A percentile compares a stretch with the other conserved stretches of the same genome.
phyloP scores from a whole-genome alignment of 306 rosid species.

The Hylodesmum podocarpum region DNA sequence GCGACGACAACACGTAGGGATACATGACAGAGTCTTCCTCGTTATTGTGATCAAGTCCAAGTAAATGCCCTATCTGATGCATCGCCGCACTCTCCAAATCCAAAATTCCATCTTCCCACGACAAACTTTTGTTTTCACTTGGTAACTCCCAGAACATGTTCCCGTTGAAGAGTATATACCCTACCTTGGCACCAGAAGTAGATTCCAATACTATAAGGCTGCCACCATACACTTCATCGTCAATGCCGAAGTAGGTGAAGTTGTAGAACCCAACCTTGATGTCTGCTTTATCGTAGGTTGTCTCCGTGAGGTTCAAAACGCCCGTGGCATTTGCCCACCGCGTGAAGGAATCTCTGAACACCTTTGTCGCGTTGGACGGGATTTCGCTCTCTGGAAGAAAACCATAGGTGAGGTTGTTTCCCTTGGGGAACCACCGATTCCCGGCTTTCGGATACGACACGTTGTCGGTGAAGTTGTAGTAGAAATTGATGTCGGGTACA shows the following conservation, averaged over 20 bases:
- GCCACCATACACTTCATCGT: background rate
- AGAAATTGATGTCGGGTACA: background rate
- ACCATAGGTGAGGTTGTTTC: background rate
- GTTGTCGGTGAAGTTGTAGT: background rate
- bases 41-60: background rate
- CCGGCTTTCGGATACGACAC: background rate
- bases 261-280: background rate
- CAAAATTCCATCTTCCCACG: background rate
- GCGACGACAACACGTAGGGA: background rate
- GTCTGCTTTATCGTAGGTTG: background rate
- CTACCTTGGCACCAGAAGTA: background rate
- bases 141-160: background rate
- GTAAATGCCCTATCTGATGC: background rate
- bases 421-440: background rate
- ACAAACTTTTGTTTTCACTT: background rate
- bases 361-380: background rate
- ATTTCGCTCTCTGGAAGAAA: background rate
- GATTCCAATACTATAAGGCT: background rate
- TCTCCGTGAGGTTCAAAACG: background rate
- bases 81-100: background rate
- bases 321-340: background rate
- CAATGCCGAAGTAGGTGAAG: rapidly evolving
- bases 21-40: background rate
- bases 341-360: background rate
- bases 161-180: background rate